Evolutionary conservation across 1,284 basidiomycete genomes (phyloP).

Genomic region (Athelia sp.): DNA sequence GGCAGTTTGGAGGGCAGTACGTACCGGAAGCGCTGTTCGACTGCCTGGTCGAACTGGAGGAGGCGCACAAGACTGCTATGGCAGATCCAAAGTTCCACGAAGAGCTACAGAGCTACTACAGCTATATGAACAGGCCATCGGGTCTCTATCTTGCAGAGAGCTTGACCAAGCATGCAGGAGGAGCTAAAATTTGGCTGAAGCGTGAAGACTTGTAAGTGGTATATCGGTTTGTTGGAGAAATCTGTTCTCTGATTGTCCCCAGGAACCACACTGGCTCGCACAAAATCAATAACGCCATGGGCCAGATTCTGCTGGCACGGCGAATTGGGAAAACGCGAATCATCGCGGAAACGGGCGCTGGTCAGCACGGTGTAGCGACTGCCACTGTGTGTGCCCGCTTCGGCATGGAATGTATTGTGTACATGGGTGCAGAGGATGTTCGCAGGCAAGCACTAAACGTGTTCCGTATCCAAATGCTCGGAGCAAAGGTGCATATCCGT

Average conservation of each 20-base stretch:
- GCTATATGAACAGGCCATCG: slow-evolving; percentile 84
- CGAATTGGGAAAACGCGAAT: slow-evolving; percentile 95
- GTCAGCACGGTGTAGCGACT: slow-evolving; percentile 98
- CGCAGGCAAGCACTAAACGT: slow-evolving; percentile 94
- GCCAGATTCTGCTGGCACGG: slow-evolving; percentile 91
- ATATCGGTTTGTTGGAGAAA: slow-evolving; percentile 1
- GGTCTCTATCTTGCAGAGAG: slow-evolving; percentile 74
- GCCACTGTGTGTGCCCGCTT: slow-evolving; percentile 98
- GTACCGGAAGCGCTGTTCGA: slow-evolving; percentile 94
- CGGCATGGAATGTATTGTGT: slow-evolving; percentile 92
- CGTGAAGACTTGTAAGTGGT: slow-evolving; percentile 83
- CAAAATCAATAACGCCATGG: slow-evolving; percentile 96
- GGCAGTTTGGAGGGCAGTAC: slow-evolving; percentile 95
- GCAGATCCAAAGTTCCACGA: slow-evolving; percentile 90
- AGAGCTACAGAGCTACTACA: slow-evolving; percentile 86
- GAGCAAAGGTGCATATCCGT: slow-evolving; percentile 65
- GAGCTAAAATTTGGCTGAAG: slow-evolving; percentile 97
- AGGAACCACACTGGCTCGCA: slow-evolving; percentile 97
- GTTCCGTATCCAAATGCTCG: slow-evolving; percentile 97
- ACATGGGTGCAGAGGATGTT: slow-evolving; percentile 99
- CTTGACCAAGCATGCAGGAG: slow-evolving; percentile 73
- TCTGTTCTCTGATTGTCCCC: slow-evolving; percentile 2
- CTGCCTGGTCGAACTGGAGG: slow-evolving; percentile 87
- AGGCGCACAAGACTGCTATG: slow-evolving; percentile 83
- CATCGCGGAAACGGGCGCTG: slow-evolving; percentile 98